Evolutionary conservation across 2,329 filamentous ascomycete genomes (phyloP).

Genomic region (Colletotrichum abscissum): DNA sequence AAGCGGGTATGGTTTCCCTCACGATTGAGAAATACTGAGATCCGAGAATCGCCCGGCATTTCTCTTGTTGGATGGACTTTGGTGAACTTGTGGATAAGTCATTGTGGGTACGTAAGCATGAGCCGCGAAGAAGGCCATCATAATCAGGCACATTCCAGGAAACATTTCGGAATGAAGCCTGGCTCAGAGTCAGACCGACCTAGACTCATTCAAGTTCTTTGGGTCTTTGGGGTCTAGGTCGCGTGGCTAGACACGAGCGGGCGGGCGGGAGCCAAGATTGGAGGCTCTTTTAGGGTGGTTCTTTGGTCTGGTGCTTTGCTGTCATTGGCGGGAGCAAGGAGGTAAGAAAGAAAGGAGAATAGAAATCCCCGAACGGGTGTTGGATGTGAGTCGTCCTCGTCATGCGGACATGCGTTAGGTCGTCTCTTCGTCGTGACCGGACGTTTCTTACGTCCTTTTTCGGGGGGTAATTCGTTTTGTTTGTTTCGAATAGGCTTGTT

Average conservation of each 20-base stretch:
- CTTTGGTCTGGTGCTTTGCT: not conserved
- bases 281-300: slow-evolving; percentile 18
- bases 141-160: no score
- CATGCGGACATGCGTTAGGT: not conserved
- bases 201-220: not conserved
- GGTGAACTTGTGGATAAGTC: not conserved
- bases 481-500: not conserved
- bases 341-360: not conserved
- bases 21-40: not conserved
- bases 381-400: not conserved
- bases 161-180: not conserved
- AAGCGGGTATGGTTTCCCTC: not conserved
- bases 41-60: not conserved
- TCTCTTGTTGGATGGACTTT: not conserved
- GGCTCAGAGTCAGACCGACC: not conserved
- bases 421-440: not conserved
- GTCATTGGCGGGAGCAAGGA: not conserved
- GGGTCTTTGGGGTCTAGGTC: not conserved
- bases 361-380: not conserved
- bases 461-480: not conserved
- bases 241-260: not conserved
- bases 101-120: not conserved
- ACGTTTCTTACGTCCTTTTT: not conserved
- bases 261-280: slow-evolving; percentile 32
- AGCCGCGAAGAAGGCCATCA: no score